Conservation (phyloP, 805 yeast species). For the Dipodascus albidus region DNA sequence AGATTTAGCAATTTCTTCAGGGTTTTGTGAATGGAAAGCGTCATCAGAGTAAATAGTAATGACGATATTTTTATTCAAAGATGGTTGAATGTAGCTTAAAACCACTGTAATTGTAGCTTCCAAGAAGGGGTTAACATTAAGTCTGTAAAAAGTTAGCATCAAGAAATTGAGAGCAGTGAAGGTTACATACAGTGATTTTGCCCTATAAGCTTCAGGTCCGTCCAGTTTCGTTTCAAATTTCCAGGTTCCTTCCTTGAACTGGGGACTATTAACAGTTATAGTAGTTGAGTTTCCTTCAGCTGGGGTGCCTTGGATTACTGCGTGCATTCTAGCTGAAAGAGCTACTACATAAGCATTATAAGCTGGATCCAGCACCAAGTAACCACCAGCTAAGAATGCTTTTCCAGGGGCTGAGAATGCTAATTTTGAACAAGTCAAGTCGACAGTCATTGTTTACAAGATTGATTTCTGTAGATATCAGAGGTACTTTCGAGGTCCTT, state of each 20-base stretch:
- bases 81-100: slow-evolving; percentile 37
- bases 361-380: slow-evolving; percentile 70
- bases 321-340: slow-evolving; percentile 81
- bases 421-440: slow-evolving; percentile 16
- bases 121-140: slow-evolving; percentile 57
- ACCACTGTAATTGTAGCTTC: slow-evolving; percentile 49
- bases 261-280: slow-evolving; percentile 57
- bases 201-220: slow-evolving; percentile 3
- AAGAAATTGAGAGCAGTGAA: not conserved
- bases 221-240: slow-evolving; percentile 14
- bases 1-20: slow-evolving; percentile 3
- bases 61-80: slow-evolving; percentile 21
- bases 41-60: slow-evolving; percentile 74
- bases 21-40: slow-evolving; percentile 70
- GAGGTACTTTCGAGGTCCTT: not conserved
- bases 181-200: not conserved
- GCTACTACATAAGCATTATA: slow-evolving; percentile 78
- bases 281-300: slow-evolving; percentile 6
- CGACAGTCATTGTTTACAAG: not conserved
- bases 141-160: not conserved
- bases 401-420: slow-evolving; percentile 93
- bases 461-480: not conserved
- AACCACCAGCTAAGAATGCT: slow-evolving; percentile 91
- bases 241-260: slow-evolving; percentile 68
- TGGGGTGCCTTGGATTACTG: slow-evolving; percentile 32